These are phyloP conservation scores for Exophiala spinifera DNA, from an alignment of 2,329 filamentous ascomycete species.

Conservation along the genomic window DNA sequence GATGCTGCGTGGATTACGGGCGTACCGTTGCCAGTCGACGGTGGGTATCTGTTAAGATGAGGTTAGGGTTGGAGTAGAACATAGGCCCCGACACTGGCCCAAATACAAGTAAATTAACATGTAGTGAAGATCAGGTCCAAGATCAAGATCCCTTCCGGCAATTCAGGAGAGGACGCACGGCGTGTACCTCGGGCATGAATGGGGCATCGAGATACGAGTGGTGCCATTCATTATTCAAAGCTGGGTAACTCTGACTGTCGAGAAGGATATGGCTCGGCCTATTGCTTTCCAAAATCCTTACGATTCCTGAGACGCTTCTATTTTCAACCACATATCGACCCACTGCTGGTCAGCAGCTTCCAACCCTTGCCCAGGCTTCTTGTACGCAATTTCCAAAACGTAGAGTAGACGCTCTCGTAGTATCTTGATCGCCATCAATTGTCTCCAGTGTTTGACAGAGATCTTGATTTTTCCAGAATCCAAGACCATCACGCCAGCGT, in stretches of 20 bases:
- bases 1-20: constrained; percentile 49
- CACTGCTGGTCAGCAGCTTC: constrained; percentile 8
- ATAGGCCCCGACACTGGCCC: no score
- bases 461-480: constrained; percentile 87
- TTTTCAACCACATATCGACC: constrained; percentile 23
- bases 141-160: no score
- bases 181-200: no score
- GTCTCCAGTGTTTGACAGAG: constrained; percentile 82
- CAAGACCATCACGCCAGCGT: constrained; percentile 78
- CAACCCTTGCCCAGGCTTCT: constrained; percentile 7
- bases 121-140: no score
- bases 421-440: constrained; percentile 82
- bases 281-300: background rate
- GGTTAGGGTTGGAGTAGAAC: no score
- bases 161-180: no score
- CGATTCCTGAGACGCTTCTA: constrained; percentile 15
- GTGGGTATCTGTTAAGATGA: constrained; percentile 37
- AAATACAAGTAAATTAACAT: no score
- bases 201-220: no score
- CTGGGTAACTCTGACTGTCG: no score
- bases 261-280: background rate
- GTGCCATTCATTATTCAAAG: no score
- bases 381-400: constrained; percentile 14
- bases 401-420: constrained; percentile 49
- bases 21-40: constrained; percentile 45